Base-by-base conservation (phyloP, 1,139 yeast species). In the Hyphopichia khmerensis region DNA sequence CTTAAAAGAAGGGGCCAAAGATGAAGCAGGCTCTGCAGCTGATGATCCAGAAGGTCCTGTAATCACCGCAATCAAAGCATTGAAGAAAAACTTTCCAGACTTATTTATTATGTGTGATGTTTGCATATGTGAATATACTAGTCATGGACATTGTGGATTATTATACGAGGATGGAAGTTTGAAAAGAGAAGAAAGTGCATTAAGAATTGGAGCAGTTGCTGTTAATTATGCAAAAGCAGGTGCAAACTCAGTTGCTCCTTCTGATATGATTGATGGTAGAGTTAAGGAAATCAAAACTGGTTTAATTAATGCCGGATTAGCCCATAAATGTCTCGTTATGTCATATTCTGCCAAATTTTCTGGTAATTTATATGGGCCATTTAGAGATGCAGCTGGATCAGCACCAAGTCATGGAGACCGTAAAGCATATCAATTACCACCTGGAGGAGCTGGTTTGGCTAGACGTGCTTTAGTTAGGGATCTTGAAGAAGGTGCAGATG, bases 21-120 rank as follows among this genome's bases (percentile, higher is more conserved):
- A 93, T 61, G 72, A 77, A 8, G 73, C 73, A 38, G 99, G 97
- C 15, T 79, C 96, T 2, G 81, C 90, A 35, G 99, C 99, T 2
- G 99, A 93, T 62, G 96, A 91, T 64, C 97, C 97, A 35, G 77
- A 87, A 31, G 98, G 99, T 0, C 99, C 99, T 2, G 98, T 93
- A 4, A 91, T 93, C 51, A 75, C 64, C 48, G 86, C 93, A 24
- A 84, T 87, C 55, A 84, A 82, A 57, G 73, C 78, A 2, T 75
- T 93, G 47, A 76, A 75, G 47, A 53, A 65, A 38, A 69, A 77
- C 31, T 90, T 87, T 66, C 98, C 99, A 4, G 86, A 80, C 35
- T 74, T 93, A 47, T 93, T 83, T 61, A 80, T 93, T 49, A 80
- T 91, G 77, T 88, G 96, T 60, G 99, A 93, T 60, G 98, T 93